A percentile compares a stretch with the other conserved stretches of the same genome.
These are phyloP conservation scores for Alternaria gaisen DNA, from an alignment of 2,329 filamentous ascomycete genomes.

Conservation along the genomic window DNA sequence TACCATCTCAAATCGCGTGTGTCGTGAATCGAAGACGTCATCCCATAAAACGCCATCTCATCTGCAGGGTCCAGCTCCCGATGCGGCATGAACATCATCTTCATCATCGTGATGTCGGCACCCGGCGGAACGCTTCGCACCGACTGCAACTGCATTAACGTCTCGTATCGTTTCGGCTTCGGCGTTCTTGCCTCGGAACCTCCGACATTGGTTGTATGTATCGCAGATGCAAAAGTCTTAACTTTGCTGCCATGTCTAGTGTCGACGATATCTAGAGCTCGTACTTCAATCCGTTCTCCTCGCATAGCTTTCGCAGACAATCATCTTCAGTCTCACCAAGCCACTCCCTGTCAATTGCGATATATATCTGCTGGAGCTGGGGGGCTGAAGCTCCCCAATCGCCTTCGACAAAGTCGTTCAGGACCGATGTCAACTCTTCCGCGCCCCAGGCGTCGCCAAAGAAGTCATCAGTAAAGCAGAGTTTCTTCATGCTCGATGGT, in stretches of 20 bases:
- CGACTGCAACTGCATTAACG: not conserved
- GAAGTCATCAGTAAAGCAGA: not conserved
- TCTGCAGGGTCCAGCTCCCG: slow-evolving; percentile 13
- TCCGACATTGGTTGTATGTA: not conserved
- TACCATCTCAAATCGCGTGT: not conserved
- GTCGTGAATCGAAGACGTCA: slow-evolving; percentile 16
- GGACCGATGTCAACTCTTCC: not conserved
- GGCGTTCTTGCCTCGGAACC: not conserved
- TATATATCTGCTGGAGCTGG: not conserved
- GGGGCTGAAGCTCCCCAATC: not conserved
- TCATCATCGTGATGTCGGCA: slow-evolving; percentile 12
- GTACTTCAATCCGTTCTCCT: not conserved
- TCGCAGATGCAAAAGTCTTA: not conserved
- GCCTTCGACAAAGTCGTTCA: not conserved
- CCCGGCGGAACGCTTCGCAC: not conserved
- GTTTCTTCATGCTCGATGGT: not conserved
- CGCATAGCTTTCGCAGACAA: not conserved
- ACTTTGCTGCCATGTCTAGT: not conserved
- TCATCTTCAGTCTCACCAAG: not conserved
- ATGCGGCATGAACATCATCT: slow-evolving; percentile 12
- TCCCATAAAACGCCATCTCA: slow-evolving; percentile 7
- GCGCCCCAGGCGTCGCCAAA: not conserved
- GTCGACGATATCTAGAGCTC: not conserved
- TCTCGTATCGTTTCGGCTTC: slow-evolving; percentile 7
- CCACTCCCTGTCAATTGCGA: not conserved